Evolutionary conservation across 108 stramenopile species (phyloP), one percentile per base, ranked within the genome.

Genomic region (Aurantiochytrium sp.): DNA sequence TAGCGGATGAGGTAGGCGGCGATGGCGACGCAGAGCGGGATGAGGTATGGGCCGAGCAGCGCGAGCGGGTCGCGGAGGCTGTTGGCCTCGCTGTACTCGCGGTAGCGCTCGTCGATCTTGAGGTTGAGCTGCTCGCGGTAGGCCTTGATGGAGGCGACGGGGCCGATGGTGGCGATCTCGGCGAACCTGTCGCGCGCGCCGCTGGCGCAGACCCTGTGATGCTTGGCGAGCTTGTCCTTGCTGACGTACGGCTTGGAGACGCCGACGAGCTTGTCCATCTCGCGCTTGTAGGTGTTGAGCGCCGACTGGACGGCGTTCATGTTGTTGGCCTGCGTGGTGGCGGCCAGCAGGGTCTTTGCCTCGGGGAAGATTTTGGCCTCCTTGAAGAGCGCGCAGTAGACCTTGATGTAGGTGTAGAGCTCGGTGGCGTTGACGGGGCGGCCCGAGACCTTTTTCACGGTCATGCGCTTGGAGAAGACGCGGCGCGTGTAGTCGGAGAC

Each of bases 241-340:
- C 90, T 85, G 34, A 96, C 88, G 87, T 95, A 97, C 69, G 93
- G 94, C 85, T 69, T 92, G 55, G 90, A 92, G 4, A 92, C 89
- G 21, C 95, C 95, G 4, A 97, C 97, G 6, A 95, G 93, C 42
- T 94, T 88, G n/a, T 88, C 93, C 97, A 99, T 97, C 32, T 91
- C 87, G 24, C 94, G 93, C 87, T 95, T 94, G 89, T 97, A 99
- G 30, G 91, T 88, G 12, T 87, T 89, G n/a, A 97, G 86, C 37
- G 96, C 95, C 55, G 93, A 34, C 21, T 93, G 90, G 36, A 92
- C 89, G 37, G 99, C 97, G 89, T 97, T 97, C 42, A 93, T 87
- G 89, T 97, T 98, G 93, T 97, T 98, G 54, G 97, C 98, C 65
- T 93, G 89, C 0, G 97, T 95, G 19, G 99, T 99, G 1, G 99